These are phyloP conservation scores for Botrytis elliptica DNA, from an alignment of 2,329 filamentous ascomycete species.

Conservation along the genomic window DNA sequence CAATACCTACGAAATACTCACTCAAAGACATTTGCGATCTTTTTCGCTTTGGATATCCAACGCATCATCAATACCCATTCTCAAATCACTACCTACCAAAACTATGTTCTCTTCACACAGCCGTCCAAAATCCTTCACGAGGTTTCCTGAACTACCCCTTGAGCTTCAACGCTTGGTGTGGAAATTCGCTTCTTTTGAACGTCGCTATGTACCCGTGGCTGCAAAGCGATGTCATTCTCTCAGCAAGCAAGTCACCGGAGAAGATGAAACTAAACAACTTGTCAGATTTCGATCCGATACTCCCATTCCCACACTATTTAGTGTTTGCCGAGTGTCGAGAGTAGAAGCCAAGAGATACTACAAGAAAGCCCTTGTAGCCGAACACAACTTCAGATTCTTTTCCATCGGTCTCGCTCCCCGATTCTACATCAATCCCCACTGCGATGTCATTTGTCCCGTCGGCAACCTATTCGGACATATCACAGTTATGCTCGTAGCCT, in stretches of 20 bases:
- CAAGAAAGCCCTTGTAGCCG: background rate
- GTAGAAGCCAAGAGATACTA: background rate
- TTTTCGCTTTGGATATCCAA: background rate
- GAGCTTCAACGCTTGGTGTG: background rate
- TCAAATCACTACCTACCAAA: background rate
- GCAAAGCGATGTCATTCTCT: background rate
- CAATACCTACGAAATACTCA: background rate
- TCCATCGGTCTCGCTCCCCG: background rate
- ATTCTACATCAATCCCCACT: background rate
- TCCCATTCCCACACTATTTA: background rate
- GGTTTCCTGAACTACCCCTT: background rate
- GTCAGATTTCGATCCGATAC: conserved; percentile 3
- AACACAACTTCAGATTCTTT: background rate
- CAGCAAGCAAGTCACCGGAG: background rate
- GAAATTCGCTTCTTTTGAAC: background rate
- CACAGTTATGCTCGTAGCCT: background rate
- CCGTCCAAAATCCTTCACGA: background rate
- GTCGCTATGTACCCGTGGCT: background rate
- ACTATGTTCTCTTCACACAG: background rate
- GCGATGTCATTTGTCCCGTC: conserved; percentile 3
- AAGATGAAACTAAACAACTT: background rate
- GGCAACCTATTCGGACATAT: background rate
- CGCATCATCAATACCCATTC: background rate
- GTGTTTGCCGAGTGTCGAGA: background rate
- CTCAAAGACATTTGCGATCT: background rate